These are phyloP conservation scores for Trichoderma guizhouense DNA, from an alignment of 2,329 filamentous ascomycete genomes.

Conservation along the genomic window DNA sequence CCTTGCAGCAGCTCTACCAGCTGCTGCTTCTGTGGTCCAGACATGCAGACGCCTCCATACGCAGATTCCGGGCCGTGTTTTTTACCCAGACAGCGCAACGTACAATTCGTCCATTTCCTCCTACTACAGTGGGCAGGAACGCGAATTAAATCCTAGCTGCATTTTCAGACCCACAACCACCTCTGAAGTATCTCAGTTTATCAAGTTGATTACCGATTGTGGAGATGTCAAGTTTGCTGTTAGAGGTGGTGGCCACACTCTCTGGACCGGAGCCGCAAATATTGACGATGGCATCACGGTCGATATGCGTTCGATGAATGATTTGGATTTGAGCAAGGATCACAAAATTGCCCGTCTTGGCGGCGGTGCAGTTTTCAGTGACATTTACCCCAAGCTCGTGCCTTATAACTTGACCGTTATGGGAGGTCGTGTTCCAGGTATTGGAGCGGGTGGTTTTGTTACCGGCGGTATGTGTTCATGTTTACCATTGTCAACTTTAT, in stretches of 20 bases:
- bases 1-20: neutral
- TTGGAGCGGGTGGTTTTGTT: slow-evolving; percentile 33
- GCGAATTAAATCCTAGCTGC: neutral
- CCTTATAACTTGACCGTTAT: slow-evolving; percentile 32
- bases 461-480: slow-evolving; percentile 31
- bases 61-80: neutral
- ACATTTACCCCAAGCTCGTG: slow-evolving; percentile 37
- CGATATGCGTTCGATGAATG: slow-evolving; percentile 37
- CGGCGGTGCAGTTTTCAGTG: slow-evolving; percentile 37
- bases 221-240: slow-evolving; percentile 29
- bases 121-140: neutral
- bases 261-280: slow-evolving; percentile 39
- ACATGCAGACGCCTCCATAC: neutral
- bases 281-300: slow-evolving; percentile 35
- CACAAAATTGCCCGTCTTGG: slow-evolving; percentile 34
- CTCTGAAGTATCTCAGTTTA: neutral
- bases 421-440: slow-evolving; percentile 38
- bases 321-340: slow-evolving; percentile 29
- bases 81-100: neutral
- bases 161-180: neutral
- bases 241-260: slow-evolving; percentile 44
- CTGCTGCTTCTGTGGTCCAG: neutral
- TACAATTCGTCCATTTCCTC: neutral
- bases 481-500: neutral
- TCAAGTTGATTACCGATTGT: neutral